These are phyloP conservation scores for Eimeria praecox DNA, from an alignment of 169 alveolate genomes.

Conservation along the genomic window DNA sequence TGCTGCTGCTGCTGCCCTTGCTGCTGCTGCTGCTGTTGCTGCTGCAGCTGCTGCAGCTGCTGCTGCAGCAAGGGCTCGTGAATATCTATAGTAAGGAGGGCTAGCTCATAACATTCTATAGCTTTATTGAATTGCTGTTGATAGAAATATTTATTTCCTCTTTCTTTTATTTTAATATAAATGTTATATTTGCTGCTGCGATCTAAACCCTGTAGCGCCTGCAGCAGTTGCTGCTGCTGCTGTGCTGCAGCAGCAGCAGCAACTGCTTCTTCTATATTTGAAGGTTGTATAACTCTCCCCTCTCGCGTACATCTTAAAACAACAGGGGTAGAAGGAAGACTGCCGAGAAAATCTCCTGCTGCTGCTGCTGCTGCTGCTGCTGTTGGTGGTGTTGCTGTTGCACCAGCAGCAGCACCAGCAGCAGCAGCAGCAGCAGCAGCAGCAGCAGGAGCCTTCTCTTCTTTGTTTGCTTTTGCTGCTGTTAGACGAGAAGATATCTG, in stretches of 20 bases:
- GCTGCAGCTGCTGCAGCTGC: background rate
- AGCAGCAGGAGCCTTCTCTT: too few relatives aligned
- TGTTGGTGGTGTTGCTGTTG: background rate
- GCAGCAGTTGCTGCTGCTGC: too few relatives aligned
- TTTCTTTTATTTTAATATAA: background rate
- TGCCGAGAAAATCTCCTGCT: background rate
- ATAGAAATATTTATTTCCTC: background rate
- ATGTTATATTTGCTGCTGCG: background rate
- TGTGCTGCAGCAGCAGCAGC: conserved; percentile 4
- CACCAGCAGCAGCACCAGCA: background rate
- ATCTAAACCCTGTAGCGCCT: too few relatives aligned
- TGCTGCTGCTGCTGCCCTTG: too few relatives aligned
- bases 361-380: background rate
- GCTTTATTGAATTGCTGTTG: background rate
- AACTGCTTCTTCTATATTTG: background rate
- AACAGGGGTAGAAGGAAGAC: background rate
- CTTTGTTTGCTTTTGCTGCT: too few relatives aligned
- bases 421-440: too few relatives aligned
- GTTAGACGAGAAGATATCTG: too few relatives aligned
- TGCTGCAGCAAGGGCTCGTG: background rate
- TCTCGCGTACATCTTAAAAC: background rate
- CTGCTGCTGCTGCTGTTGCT: background rate
- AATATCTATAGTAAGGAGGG: background rate
- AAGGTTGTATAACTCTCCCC: background rate
- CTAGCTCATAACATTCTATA: background rate